phyloP scores from a whole-genome alignment of 1,139 yeast genomes.

The Hemisphaericaspora lyxosophila region DNA sequence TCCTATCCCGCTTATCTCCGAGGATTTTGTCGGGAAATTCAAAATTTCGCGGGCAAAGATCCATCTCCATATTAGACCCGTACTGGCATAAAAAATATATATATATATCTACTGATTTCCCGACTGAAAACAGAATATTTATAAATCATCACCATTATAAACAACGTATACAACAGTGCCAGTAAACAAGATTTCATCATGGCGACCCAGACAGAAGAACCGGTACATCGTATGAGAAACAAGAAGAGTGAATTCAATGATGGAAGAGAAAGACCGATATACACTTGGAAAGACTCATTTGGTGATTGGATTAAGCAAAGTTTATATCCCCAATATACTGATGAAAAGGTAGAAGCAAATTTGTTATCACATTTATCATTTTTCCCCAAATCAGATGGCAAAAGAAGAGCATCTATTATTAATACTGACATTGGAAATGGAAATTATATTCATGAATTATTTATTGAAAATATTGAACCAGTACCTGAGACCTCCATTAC shows the following conservation, averaged over 20 bases:
- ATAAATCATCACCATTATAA: too few species aligned
- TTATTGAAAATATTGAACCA: conserved; percentile 35
- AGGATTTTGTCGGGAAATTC: too few species aligned
- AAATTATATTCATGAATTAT: conserved; percentile 59
- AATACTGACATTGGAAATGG: conserved; percentile 51
- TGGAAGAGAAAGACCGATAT: conserved; percentile 19
- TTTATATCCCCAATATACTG: conserved; percentile 23
- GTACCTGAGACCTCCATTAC: conserved; percentile 7
- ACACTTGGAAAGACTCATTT: conserved; percentile 33
- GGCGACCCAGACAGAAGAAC: conserved; percentile 3
- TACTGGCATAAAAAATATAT: too few species aligned
- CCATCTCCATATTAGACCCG: too few species aligned
- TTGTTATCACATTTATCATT: conserved; percentile 53
- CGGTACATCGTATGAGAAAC: conserved; percentile 5
- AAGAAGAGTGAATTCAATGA: conserved; percentile 16
- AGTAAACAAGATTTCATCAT: too few species aligned
- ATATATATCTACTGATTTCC: too few species aligned
- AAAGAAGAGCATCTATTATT: conserved; percentile 45
- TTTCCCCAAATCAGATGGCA: conserved; percentile 54
- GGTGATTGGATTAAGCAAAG: conserved; percentile 41
- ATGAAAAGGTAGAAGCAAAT: conserved; percentile 31
- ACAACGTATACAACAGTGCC: too few species aligned
- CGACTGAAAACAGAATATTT: too few species aligned
- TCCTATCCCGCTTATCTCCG: too few species aligned
- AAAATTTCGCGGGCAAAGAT: too few species aligned